Evolutionary conservation across 345 rosid genomes (phyloP).

Genomic region (Fremontodendron californicum): DNA sequence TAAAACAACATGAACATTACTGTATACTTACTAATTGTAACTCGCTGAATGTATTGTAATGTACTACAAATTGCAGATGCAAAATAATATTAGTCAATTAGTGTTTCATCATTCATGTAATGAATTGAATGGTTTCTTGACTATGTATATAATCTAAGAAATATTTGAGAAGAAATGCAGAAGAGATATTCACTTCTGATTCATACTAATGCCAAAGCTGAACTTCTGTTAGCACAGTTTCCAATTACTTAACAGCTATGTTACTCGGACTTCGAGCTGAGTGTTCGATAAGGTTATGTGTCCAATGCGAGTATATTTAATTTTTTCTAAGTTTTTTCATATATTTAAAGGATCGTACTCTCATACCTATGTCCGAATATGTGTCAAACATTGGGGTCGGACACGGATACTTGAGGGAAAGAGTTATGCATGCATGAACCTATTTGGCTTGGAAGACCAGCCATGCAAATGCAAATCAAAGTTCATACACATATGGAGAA

Average conservation of each 20-base stretch:
- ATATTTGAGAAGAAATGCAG: background rate
- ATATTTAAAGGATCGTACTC: no score
- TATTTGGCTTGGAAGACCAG: constrained; percentile 13
- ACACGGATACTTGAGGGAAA: constrained; percentile 50
- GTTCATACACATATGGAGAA: constrained; percentile 68
- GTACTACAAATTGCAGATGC: background rate
- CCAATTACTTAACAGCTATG: background rate
- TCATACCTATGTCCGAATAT: no score
- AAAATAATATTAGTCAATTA: background rate
- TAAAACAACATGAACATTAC: background rate
- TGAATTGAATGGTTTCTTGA: background rate
- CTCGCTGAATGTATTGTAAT: background rate
- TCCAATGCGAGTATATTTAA: no score
- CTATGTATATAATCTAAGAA: background rate
- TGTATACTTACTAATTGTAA: background rate
- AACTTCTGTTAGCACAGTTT: background rate
- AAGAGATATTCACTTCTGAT: background rate
- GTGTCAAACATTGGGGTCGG: no score
- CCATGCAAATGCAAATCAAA: background rate
- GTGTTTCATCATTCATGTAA: constrained; percentile 7
- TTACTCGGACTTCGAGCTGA: no score
- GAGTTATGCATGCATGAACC: no score
- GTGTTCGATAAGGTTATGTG: no score
- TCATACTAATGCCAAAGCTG: background rate
- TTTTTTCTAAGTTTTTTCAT: no score